These are phyloP conservation scores for Tylopilus sp. DNA, from an alignment of 1,284 basidiomycete genomes.

Conservation along the genomic window DNA sequence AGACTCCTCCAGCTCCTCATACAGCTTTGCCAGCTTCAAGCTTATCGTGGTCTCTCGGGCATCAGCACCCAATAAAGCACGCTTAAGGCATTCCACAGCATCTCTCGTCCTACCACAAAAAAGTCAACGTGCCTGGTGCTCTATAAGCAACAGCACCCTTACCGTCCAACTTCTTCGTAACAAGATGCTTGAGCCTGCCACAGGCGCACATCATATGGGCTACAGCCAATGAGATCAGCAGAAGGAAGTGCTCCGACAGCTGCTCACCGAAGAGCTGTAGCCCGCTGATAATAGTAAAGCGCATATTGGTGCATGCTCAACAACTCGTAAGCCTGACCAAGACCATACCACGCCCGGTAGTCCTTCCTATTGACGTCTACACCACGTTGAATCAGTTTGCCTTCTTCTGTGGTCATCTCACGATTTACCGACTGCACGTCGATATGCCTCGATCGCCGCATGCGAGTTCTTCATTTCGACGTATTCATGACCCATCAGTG, in stretches of 20 bases:
- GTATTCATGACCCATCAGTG: constrained; percentile 98
- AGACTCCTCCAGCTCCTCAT: constrained; percentile 63
- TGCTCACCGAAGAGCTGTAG: constrained; percentile 81
- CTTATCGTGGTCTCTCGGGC: constrained; percentile 73
- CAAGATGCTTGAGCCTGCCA: constrained; percentile 95
- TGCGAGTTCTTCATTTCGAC: constrained; percentile 99
- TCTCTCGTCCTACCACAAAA: constrained; percentile 55
- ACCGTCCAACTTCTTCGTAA: constrained; percentile 89
- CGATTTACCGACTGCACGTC: constrained; percentile 84
- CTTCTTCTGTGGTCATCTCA: not conserved
- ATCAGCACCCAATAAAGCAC: constrained; percentile 84
- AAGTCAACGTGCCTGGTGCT: constrained; percentile 2
- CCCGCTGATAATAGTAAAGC: constrained; percentile 94
- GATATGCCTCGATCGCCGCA: constrained; percentile 96
- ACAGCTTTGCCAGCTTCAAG: constrained; percentile 75
- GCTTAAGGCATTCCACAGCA: constrained; percentile 85
- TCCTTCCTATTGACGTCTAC: constrained; percentile 93
- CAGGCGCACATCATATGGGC: constrained; percentile 94
- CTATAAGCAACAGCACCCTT: constrained; percentile 16
- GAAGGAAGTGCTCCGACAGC: not conserved
- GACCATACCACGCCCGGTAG: constrained; percentile 97
- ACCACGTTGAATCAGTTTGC: not conserved
- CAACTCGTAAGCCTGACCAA: constrained; percentile 97
- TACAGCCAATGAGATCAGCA: constrained; percentile 32
- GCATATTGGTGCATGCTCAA: constrained; percentile 96